Conservation (phyloP, 148 eudicot genomes). For the Chenopodium quinoa region DNA sequence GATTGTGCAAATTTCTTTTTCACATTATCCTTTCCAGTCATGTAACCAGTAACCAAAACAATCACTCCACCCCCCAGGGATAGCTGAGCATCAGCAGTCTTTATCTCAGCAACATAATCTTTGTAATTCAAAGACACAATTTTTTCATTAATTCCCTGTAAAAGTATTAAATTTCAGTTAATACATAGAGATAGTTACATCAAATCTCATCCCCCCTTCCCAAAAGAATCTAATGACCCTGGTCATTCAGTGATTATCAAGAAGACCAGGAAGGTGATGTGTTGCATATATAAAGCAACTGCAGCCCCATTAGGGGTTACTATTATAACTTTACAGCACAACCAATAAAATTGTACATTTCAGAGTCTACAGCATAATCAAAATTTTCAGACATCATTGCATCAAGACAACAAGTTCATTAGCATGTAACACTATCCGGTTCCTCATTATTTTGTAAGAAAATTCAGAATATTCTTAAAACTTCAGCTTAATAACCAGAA, state of each 20-base stretch:
- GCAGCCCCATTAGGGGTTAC: neutral
- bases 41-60: conserved; percentile 75
- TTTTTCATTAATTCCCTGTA: conserved; percentile 71
- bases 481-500: neutral
- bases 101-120: conserved; percentile 67
- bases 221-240: neutral
- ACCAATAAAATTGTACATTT: neutral
- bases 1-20: conserved; percentile 66
- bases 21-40: conserved; percentile 59
- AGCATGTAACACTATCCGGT: neutral
- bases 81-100: conserved; percentile 83
- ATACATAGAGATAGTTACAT: neutral
- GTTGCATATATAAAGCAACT: neutral
- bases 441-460: neutral
- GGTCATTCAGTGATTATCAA: neutral
- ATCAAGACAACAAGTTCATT: neutral
- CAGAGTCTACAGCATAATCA: neutral
- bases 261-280: neutral
- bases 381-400: neutral
- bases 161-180: conserved; percentile 3
- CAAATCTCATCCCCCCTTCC: neutral
- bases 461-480: neutral
- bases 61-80: conserved; percentile 68
- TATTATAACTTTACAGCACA: neutral
- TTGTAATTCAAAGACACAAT: conserved; percentile 60